These are phyloP conservation scores for Patellifolia procumbens DNA, from an alignment of 179 eudicot genomes.

Conservation along the genomic window DNA sequence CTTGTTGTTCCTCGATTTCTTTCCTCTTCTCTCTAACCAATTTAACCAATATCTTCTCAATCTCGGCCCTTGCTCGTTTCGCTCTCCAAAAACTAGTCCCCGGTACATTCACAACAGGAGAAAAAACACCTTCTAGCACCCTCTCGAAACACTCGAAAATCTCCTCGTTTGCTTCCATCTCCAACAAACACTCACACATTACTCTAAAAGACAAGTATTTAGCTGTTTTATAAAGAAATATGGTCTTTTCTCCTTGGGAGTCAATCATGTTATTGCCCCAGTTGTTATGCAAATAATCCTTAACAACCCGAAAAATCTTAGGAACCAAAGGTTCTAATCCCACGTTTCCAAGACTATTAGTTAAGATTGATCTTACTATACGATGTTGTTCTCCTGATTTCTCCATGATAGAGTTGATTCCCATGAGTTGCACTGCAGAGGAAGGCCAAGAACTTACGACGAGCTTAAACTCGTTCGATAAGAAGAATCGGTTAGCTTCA, in stretches of 20 bases:
- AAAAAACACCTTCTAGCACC: constrained; percentile 72
- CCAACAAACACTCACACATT: constrained; percentile 67
- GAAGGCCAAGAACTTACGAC: constrained; percentile 91
- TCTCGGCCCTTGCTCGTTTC: constrained; percentile 50
- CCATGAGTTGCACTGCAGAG: constrained; percentile 76
- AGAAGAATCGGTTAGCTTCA: constrained; percentile 63
- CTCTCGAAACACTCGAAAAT: constrained; percentile 55
- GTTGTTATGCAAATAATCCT: constrained; percentile 21
- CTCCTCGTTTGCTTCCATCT: constrained; percentile 46
- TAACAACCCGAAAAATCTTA: constrained; percentile 43
- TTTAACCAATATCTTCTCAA: constrained; percentile 26
- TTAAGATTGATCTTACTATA: constrained; percentile 51
- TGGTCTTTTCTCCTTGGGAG: neutral
- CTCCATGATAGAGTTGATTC: constrained; percentile 69
- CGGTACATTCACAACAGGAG: constrained; percentile 46
- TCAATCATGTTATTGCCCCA: constrained; percentile 3
- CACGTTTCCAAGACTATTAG: constrained; percentile 41
- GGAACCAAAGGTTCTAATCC: constrained; percentile 60
- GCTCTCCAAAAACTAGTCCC: constrained; percentile 82
- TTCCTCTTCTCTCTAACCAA: constrained; percentile 33
- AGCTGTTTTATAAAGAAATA: constrained; percentile 40
- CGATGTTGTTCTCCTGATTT: constrained; percentile 62
- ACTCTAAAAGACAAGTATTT: constrained; percentile 53
- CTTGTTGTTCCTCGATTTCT: constrained; percentile 27
- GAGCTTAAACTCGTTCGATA: constrained; percentile 77